Evolutionary conservation across 2,329 filamentous ascomycete genomes (phyloP).

Genomic region (Neopestalotiopsis clavispora): DNA sequence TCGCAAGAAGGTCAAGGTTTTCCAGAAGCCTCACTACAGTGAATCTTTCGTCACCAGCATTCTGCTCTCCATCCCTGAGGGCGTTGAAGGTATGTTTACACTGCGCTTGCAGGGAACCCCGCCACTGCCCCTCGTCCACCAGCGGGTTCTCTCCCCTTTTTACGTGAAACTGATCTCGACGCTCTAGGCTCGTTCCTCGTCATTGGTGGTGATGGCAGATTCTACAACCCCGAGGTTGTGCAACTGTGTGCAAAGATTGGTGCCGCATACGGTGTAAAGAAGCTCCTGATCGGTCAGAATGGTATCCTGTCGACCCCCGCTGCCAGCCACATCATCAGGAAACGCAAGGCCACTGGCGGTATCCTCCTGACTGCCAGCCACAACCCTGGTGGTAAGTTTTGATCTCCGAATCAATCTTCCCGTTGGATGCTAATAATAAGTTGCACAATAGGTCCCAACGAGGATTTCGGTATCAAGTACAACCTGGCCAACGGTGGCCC

Average conservation of each 20-base stretch:
- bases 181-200: slow-evolving; percentile 76
- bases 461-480: slow-evolving; percentile 99
- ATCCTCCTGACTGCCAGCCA: slow-evolving; percentile 97
- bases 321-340: slow-evolving; percentile 93
- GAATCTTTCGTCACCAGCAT: slow-evolving; percentile 95
- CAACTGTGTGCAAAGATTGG: slow-evolving; percentile 98
- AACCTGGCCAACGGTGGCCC: slow-evolving; percentile 96
- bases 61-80: slow-evolving; percentile 94
- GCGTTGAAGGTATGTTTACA: slow-evolving; percentile 68
- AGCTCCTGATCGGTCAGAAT: slow-evolving; percentile 93
- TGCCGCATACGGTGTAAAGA: slow-evolving; percentile 97
- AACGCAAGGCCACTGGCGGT: slow-evolving; percentile 92
- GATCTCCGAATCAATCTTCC: not conserved
- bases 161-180: slow-evolving; percentile 8
- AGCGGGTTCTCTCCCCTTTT: not conserved
- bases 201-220: slow-evolving; percentile 96
- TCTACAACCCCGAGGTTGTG: slow-evolving; percentile 95
- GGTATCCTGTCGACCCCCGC: slow-evolving; percentile 97
- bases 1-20: slow-evolving; percentile 98
- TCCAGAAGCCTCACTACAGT: slow-evolving; percentile 94
- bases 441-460: slow-evolving; percentile 70
- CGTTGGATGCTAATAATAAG: slow-evolving; percentile 16
- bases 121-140: not conserved
- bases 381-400: slow-evolving; percentile 86
- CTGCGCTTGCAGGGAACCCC: not conserved